Evolutionary conservation across 768 basidiomycete species (phyloP), one percentile per base, ranked within the genome.

Genomic region (Myochromella boudieri): DNA sequence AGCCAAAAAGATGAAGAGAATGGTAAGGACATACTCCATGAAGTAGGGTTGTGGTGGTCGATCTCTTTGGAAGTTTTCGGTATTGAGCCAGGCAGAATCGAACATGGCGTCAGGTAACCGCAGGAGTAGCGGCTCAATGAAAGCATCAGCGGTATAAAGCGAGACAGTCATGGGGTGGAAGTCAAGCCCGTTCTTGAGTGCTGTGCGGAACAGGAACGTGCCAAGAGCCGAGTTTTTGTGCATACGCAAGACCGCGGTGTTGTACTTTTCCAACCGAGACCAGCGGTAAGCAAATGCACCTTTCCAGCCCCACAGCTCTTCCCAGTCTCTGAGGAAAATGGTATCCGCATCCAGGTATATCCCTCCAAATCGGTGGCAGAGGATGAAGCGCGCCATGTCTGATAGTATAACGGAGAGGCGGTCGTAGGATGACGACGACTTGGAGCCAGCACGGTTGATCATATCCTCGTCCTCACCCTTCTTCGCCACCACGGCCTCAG

Each of bases 91-190:
- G 10, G 95, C 94, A 4, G 91, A 84, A 64, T 97, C 93, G 55
- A 95, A 95, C 34, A 97, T 68, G 6, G 94, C 93, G 60, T 97
- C 95, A 1, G 94, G 94, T 6, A 97, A 67, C 20, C 91, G 75
- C 38, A 91, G 73, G 20, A 97, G 69, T 29, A 95, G 62, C 0
- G 79, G 81, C 42, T 92, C 89, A 27, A 95, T 58, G 48, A 81
- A 75, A 0, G 91, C 88, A 54, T 97, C 94, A 52, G 82, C 84
- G 21, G 86, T 85, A 60, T 97, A 97, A 29, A 78, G 69, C 28
- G 87, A 84, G 12, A 97, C 84, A 12, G 89, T 90, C 89, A 92
- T 92, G 0, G 95, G 93, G 59, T 97, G 94, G 74, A 97, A 95
- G 67, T 95, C 93, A 46, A 97, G 71, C 0, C 85, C 87, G 52